Evolutionary conservation across 2,329 filamentous ascomycete species (phyloP), one percentile per base, ranked within the genome.

Genomic region (Apiospora marii): DNA sequence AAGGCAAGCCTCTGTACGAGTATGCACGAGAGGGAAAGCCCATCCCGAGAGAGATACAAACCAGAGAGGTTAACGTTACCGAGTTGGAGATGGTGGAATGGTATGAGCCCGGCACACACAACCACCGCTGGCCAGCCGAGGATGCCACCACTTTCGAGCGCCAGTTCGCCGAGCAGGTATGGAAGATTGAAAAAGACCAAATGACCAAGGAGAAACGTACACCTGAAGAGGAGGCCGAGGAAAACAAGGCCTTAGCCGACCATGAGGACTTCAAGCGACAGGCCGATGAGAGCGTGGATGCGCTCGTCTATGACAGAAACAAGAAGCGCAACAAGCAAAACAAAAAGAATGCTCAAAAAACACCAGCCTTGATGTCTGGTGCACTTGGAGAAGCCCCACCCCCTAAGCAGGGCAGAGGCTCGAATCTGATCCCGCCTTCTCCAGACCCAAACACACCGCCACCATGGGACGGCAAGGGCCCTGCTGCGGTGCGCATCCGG

Each of bases 1-100:
- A 98, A 76, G 96, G 96, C 2, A 98, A 98, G 86, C 93, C 94
- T 46, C 87, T 98, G 68, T 99, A 99, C 81, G 95, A 99, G 83
- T 98, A 98, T 82, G 96, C 96, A 27, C 89, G 96, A 68, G 94
- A 95, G 81, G 96, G 96, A 22, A 94, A 93, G 79, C 90, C 94
- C 48, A 92, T 98, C 22, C 96, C 96, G 0, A 87, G 92, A 72
- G 93, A 97, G 81, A 96, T 99, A 73, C 88, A 95, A 80, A 90
- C 93, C 71, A 87, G 96, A 72, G 89, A 93, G 1, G 94, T 98
- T 51, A 91, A 94, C 70, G 94, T 97, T 0, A 83, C 88, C 67
- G 89, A 95, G 49, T 82, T 98, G 76, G 93, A 97, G 81, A 82
- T 98, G 73, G 80, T 97, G 10, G 94, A 98, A 80, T 99, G 94